Base-by-base conservation (phyloP, 2,329 filamentous ascomycete species). In the Sclerotinia borealis region DNA sequence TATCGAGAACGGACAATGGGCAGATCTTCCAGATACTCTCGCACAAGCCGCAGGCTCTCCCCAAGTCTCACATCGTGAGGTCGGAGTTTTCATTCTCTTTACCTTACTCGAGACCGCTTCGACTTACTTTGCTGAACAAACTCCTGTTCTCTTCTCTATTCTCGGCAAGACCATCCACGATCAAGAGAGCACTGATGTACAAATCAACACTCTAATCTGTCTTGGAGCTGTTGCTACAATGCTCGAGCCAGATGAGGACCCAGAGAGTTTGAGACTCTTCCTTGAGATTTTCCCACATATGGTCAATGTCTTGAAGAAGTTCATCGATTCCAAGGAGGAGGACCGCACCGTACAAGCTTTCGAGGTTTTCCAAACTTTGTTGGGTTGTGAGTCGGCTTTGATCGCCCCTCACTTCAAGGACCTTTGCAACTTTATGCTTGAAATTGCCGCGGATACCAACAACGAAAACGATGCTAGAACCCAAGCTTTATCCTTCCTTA, bases 281-380 rank as follows among this genome's bases (percentile, higher is more conserved):
- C 91, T 96, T 77, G 81, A 84, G 68, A 85, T 95, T 63, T 83
- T 98, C 65, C 93, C 95, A 13, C 79, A 85, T 72, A 95, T 98
- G 89, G 93, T 98, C 65, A 85, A 87, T 67, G 91, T 97, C 13
- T 83, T 98, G 69, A 95, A 96, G 82, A 84, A 88, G 67, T 86
- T 90, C 31, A 90, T 98, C 64, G 85, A 92, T 71, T 83, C 84
- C 63, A 84, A 85, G 63, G 90, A 97, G 71, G 93, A 97, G 71
- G 93, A 96, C 74, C 89, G 90, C 75, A 88, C 90, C 70, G 91
- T 93, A 81, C 88, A 93, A 74, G 86, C 92, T 31, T 99, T 98
- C 71, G 95, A 98, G 75, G 92, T 96, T 69, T 96, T 98, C 84
- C 95, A 98, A 80, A 95, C 91, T 58, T 88, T 97, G 72, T 85